A percentile compares a stretch with the other conserved stretches of the same genome.
Conservation (phyloP, 2,329 filamentous ascomycete genomes). For the Iodosphaeria phyllophila region DNA sequence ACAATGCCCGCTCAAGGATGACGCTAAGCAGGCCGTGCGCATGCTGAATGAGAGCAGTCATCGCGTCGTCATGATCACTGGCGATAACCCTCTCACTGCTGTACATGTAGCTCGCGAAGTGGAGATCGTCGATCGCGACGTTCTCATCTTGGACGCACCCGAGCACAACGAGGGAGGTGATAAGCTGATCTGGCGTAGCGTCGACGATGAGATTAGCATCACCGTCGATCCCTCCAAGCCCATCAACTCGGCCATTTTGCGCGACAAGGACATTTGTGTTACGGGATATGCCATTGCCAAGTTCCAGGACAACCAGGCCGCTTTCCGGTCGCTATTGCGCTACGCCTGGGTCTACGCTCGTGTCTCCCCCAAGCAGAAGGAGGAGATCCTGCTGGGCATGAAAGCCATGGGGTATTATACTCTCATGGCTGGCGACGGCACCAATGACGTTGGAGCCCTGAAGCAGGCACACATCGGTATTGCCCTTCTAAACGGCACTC, state of each 20-base stretch:
- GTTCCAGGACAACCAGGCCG: constrained; percentile 58
- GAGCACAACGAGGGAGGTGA: constrained; percentile 71
- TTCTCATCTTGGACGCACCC: constrained; percentile 84
- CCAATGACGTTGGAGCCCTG: constrained; percentile 91
- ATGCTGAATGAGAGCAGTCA: constrained; percentile 99
- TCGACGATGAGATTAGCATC: constrained; percentile 77
- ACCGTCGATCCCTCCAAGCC: constrained; percentile 68
- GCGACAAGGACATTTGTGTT: constrained; percentile 80
- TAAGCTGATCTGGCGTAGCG: constrained; percentile 80
- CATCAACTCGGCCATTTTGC: constrained; percentile 64
- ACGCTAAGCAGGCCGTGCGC: constrained; percentile 80
- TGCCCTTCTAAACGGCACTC: constrained; percentile 84
- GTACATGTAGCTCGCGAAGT: constrained; percentile 91
- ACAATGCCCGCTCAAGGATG: constrained; percentile 89
- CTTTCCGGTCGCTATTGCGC: constrained; percentile 60
- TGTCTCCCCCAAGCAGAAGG: constrained; percentile 96
- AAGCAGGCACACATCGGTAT: constrained; percentile 98
- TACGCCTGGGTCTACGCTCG: constrained; percentile 96
- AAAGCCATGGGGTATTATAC: constrained; percentile 97
- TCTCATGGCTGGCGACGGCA: constrained; percentile 95
- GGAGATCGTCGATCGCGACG: constrained; percentile 91
- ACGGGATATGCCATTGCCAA: constrained; percentile 87
- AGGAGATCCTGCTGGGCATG: constrained; percentile 89
- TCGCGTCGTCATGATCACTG: constrained; percentile 97
- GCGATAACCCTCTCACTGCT: constrained; percentile 91